Base-by-base conservation (phyloP, 108 stramenopile genomes). In the Parietichytrium sp. region DNA sequence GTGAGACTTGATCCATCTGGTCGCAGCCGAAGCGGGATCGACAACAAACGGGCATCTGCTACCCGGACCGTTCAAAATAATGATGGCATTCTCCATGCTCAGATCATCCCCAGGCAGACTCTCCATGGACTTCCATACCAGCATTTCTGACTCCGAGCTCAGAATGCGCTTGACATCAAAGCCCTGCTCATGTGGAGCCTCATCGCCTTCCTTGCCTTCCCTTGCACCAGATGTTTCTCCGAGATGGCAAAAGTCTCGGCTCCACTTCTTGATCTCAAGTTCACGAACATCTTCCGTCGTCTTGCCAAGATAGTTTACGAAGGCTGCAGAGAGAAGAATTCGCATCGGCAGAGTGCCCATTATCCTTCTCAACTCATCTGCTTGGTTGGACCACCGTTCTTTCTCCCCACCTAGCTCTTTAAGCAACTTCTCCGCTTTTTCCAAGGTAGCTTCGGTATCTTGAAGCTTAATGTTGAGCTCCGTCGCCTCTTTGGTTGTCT, bases 401-500 rank as follows among this genome's bases (percentile, higher is more conserved):
- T 88, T 87, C 80, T 91, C 91, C 2, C 89, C 90, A 7, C 85
- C 52, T 13, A 91, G 84, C 85, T 89, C 87, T 2, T 51, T 86
- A 6, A 91, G 78, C 27, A 90, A 54, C 15, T 47, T 38, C 47
- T 90, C 80, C 26, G 90, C 90, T 47, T 87, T 85, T 12, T 83
- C 89, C 2, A 91, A 80, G 25, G 85, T 87, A 10, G 33, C 78
- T 84, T 90, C 87, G 4, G 91, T 88, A 12, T 78, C 81, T 38
- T 84, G 84, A 25, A 91, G 48, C 20, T 87, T 80, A 4, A 54
- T 27, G 3, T 79, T 79, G 18, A 91, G 83, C 2, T 80, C 82
- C 51, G 89, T 90, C 1, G 91, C 91, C 54, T 91, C 90, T 8
- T 84, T 42, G 49, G 90, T 91, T 29, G 85, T 52, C 25, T 30